A percentile compares a stretch with the other conserved stretches of the same genome.
Evolutionary conservation across 495 filamentous ascomycete species (phyloP).

Genomic region (Tuber indicum): DNA sequence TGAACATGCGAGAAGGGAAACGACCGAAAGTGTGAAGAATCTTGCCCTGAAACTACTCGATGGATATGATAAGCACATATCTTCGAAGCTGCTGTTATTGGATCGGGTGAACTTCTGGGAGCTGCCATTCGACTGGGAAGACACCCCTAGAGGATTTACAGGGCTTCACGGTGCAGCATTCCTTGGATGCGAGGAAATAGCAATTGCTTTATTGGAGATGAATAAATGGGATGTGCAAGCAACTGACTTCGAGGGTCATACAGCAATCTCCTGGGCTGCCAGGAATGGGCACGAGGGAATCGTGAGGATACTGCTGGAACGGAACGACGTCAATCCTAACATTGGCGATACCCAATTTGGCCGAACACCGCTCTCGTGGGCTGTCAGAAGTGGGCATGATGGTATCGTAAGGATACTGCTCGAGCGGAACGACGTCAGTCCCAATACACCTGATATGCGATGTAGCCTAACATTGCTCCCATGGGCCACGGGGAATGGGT

Average conservation of each 20-base stretch:
- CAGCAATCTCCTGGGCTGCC: background rate
- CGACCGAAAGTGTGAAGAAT: background rate
- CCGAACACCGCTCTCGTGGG: background rate
- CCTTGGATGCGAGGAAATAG: background rate
- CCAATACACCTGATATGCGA: background rate
- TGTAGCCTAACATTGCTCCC: background rate
- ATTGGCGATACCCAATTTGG: background rate
- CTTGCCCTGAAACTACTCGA: background rate
- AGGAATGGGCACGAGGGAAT: background rate
- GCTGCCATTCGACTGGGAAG: background rate
- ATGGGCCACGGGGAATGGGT: background rate
- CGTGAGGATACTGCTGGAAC: background rate
- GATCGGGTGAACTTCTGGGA: no score
- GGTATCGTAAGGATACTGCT: background rate
- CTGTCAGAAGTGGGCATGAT: background rate
- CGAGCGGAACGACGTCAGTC: background rate
- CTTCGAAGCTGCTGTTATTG: background rate
- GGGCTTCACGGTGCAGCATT: background rate
- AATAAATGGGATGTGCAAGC: background rate
- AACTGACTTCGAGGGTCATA: background rate
- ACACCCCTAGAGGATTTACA: background rate
- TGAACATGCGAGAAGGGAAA: background rate
- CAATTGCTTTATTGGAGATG: background rate
- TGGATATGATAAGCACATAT: background rate
- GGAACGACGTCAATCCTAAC: background rate